Percentiles rank a stretch among this genome's conserved stretches.
phyloP scores from a whole-genome alignment of 805 yeast species.

The Barnettozyma siamensis region DNA sequence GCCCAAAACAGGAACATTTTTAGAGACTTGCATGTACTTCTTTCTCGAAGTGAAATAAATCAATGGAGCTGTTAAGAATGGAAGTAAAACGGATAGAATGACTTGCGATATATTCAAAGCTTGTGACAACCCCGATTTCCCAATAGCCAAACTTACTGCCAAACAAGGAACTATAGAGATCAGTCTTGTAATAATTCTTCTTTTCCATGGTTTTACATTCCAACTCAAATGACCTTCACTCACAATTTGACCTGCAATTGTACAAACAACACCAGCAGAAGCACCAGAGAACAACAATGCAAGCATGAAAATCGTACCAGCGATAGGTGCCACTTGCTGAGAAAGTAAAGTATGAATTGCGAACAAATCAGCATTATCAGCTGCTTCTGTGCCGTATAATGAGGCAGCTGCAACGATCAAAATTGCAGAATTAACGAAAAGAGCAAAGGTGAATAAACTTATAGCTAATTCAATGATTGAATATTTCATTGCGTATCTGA shows the following conservation, averaged over 20 bases:
- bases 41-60: conserved; percentile 73
- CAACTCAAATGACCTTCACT: conserved; percentile 86
- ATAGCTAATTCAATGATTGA: conserved; percentile 66
- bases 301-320: conserved; percentile 79
- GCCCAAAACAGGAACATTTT: background rate
- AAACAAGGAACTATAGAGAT: conserved; percentile 82
- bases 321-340: conserved; percentile 58
- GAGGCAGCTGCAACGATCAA: conserved; percentile 79
- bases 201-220: conserved; percentile 73
- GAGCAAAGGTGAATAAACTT: conserved; percentile 72
- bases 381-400: conserved; percentile 62
- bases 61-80: conserved; percentile 80
- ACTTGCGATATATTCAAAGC: conserved; percentile 87
- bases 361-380: conserved; percentile 74
- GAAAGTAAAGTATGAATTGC: conserved; percentile 65
- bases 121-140: conserved; percentile 61
- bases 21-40: conserved; percentile 58
- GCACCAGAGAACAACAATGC: conserved; percentile 84
- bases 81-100: conserved; percentile 72
- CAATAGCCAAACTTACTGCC: conserved; percentile 62
- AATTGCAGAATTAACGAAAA: conserved; percentile 83
- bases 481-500: conserved; percentile 62
- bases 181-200: conserved; percentile 71
- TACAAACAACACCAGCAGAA: conserved; percentile 89
- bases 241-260: conserved; percentile 90